Percentiles rank a stretch among this genome's conserved stretches.
These are phyloP conservation scores for Pyrenochaeta sp. DNA, from an alignment of 2,329 filamentous ascomycete genomes.

Conservation along the genomic window DNA sequence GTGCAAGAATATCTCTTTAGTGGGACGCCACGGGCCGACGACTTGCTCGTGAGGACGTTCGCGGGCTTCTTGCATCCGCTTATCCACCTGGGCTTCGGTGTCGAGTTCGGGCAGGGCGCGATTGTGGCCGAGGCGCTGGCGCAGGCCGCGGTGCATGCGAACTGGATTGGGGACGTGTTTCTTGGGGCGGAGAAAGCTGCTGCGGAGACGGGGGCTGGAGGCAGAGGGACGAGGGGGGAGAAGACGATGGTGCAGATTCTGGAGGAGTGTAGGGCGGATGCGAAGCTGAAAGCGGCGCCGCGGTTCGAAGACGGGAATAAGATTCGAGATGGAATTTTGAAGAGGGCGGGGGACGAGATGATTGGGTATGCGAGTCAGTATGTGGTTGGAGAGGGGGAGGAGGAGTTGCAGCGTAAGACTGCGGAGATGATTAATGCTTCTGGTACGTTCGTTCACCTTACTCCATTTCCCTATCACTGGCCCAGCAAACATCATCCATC, in stretches of 20 bases:
- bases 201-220: too few relatives aligned
- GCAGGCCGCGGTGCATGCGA: conserved; percentile 73
- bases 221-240: conserved; percentile 16
- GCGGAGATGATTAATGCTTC: conserved; percentile 75
- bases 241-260: conserved; percentile 66
- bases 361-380: conserved; percentile 66
- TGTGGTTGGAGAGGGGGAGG: conserved; percentile 56
- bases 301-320: conserved; percentile 66
- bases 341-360: conserved; percentile 69
- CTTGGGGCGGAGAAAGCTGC: conserved; percentile 60
- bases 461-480: too few relatives aligned
- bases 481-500: too few relatives aligned
- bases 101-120: conserved; percentile 83
- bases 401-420: conserved; percentile 64
- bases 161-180: conserved; percentile 64
- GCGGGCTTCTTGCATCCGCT: conserved; percentile 77
- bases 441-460: too few relatives aligned
- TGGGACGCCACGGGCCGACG: conserved; percentile 69
- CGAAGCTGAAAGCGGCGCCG: conserved; percentile 63
- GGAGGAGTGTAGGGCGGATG: conserved; percentile 63
- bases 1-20: conserved; percentile 74
- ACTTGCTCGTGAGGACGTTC: conserved; percentile 73
- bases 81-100: conserved; percentile 83
- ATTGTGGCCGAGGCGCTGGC: conserved; percentile 83
- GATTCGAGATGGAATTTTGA: conserved; percentile 72